Evolutionary conservation across 495 filamentous ascomycete genomes (phyloP).

Genomic region (Saxophila tyrrhenica): DNA sequence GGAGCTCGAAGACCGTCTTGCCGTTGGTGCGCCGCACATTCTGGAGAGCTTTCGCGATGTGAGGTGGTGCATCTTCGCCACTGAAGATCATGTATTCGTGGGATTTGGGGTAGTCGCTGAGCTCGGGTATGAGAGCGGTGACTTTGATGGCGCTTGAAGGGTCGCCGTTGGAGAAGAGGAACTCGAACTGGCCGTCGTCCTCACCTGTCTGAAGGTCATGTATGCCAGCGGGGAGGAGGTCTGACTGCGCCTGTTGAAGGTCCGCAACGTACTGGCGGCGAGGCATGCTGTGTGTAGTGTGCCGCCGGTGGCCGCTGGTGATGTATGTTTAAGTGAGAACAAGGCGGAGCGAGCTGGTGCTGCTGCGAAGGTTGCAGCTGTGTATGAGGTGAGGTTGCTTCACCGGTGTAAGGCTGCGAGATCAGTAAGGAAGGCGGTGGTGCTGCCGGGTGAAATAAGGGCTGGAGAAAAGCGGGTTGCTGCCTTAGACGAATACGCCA

Average conservation of each 20-base stretch:
- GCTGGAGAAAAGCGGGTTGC: too few species aligned
- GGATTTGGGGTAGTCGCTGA: conserved; percentile 51
- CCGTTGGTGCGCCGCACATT: conserved; percentile 24
- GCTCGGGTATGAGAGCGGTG: conserved; percentile 41
- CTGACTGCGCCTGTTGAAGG: conserved; percentile 32
- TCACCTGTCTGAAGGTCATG: conserved; percentile 42
- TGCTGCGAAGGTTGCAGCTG: too few species aligned
- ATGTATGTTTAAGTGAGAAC: not conserved
- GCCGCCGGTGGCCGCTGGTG: not conserved
- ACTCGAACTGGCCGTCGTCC: conserved; percentile 51
- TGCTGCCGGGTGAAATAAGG: too few species aligned
- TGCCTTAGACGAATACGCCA: too few species aligned
- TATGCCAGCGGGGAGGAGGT: conserved; percentile 31
- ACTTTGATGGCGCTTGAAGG: conserved; percentile 34
- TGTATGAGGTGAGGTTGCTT: too few species aligned
- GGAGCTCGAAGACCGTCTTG: conserved; percentile 26
- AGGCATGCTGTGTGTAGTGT: conserved; percentile 37
- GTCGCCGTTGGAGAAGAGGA: conserved; percentile 25
- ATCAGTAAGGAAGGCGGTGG: too few species aligned
- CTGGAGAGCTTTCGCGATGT: conserved; percentile 39
- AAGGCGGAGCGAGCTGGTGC: not conserved
- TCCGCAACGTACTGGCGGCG: conserved; percentile 44
- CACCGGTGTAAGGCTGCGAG: too few species aligned
- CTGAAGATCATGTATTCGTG: conserved; percentile 53
- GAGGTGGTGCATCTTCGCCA: conserved; percentile 36